Base-by-base conservation (phyloP, 805 yeast species). In the Candida insectalens region DNA sequence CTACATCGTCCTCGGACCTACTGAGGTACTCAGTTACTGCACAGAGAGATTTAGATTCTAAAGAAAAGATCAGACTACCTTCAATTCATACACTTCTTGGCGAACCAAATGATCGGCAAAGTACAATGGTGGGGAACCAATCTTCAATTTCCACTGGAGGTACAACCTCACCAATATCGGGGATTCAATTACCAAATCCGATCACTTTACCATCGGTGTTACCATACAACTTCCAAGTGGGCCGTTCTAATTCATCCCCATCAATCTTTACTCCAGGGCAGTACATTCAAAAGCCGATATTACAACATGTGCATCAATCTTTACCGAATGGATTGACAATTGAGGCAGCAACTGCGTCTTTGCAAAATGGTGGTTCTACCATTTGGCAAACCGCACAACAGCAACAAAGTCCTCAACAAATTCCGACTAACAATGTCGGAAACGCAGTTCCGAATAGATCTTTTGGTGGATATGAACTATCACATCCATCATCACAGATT, bases 111-210 rank as follows among this genome's bases (percentile, higher is more conserved):
- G 6, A 12, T 21, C 23, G 23, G 23, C 23, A 7, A 21, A 7
- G 7, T 12, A 21, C 23, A 12, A 21, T 12, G 23, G 10, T 21
- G 23, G 12, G 12, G 10, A 21, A 12, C 23, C 23, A 30, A 19
- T 44, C 42, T 3, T 29, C n/a, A n/a, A n/a, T n/a, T n/a, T n/a
- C n/a, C n/a, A n/a, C n/a, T n/a, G n/a, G n/a, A n/a, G n/a, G n/a
- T n/a, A n/a, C n/a, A n/a, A n/a, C n/a, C n/a, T n/a, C n/a, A n/a
- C n/a, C n/a, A n/a, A n/a, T n/a, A n/a, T n/a, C n/a, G n/a, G n/a
- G n/a, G n/a, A n/a, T 35, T 26, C 44, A 38, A 15, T 50, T 39
- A 16, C 42, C 37, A 19, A 29, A 19, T 15, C 27, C 34, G 13
- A 18, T 26, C 6, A 25, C 20, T 8, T 15, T 34, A 19, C 32